These are phyloP conservation scores for Alternaria consortialis DNA, from an alignment of 2,329 filamentous ascomycete species.

Conservation along the genomic window DNA sequence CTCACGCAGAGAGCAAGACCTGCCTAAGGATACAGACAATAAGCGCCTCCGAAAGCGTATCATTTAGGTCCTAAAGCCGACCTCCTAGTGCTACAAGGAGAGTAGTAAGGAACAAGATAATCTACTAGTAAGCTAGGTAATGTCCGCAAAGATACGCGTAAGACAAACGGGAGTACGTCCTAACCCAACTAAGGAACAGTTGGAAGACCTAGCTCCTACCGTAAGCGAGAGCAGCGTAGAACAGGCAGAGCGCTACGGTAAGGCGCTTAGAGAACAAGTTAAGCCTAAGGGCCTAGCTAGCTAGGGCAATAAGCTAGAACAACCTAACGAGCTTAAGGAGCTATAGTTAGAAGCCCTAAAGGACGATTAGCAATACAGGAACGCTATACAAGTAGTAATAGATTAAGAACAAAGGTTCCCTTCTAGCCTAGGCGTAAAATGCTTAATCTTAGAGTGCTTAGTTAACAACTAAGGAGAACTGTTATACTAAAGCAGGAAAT, in stretches of 20 bases:
- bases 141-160: neutral
- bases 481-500: neutral
- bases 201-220: neutral
- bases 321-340: neutral
- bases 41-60: neutral
- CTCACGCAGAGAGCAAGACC: no score
- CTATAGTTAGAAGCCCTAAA: neutral
- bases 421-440: neutral
- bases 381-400: neutral
- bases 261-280: neutral
- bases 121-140: neutral
- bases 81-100: neutral
- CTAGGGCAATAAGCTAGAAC: no score
- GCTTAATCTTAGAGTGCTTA: neutral
- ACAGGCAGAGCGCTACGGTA: neutral
- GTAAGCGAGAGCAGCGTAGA: neutral
- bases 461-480: neutral
- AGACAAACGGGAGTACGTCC: neutral
- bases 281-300: no score
- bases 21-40: no score
- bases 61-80: neutral
- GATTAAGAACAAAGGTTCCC: neutral
- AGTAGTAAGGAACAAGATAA: neutral
- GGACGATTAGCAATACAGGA: neutral
- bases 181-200: neutral